Base-by-base conservation (phyloP, 768 basidiomycete species). In the Neoboletus subvelutipes region DNA sequence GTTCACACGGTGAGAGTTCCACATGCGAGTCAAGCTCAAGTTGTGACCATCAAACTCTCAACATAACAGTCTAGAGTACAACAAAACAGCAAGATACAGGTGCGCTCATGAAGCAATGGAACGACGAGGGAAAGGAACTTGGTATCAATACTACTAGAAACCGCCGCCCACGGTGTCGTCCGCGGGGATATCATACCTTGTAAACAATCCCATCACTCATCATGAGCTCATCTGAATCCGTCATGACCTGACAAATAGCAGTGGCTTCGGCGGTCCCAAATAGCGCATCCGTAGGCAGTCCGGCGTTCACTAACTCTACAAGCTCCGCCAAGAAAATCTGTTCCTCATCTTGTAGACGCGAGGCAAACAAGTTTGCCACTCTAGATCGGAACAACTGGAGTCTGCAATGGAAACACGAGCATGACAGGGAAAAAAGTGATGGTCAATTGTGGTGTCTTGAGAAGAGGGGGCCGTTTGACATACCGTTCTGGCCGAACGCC, bases 181-280 rank as follows among this genome's bases (percentile, higher is more conserved):
- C 47, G 41, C 50, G 45, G 48, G 22, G 43, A 45, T 54, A 54
- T 73, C 76, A 92, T 55, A 93, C 83, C 72, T 86, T 92, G 77
- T 95, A 95, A 52, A 95, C 82, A 55, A 92, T 85, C 33, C 87
- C 90, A 33, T 90, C 92, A 61, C 87, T 88, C 64, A 93, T 79
- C 90, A 97, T 92, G 59, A 98, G 77, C 72, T 95, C 89, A 52
- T 75, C 73, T 17, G 65, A 63, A 64, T 87, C 86, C 28, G 82
- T 80, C 95, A 98, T 97, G 36, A 77, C 72, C 60, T 83, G 78
- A 56, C 88, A 86, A 24, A 86, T 84, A 52, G 79, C 77, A 6
- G 83, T 84, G 1, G 90, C 96, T 71, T 98, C 96, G 13, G 80
- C 78, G 0, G 85, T 88, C 3, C 91, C 89, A 71, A 92, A 98